Base-by-base conservation (phyloP, 163 green algal species). In the Chlamydomonas reinhardtii region DNA sequence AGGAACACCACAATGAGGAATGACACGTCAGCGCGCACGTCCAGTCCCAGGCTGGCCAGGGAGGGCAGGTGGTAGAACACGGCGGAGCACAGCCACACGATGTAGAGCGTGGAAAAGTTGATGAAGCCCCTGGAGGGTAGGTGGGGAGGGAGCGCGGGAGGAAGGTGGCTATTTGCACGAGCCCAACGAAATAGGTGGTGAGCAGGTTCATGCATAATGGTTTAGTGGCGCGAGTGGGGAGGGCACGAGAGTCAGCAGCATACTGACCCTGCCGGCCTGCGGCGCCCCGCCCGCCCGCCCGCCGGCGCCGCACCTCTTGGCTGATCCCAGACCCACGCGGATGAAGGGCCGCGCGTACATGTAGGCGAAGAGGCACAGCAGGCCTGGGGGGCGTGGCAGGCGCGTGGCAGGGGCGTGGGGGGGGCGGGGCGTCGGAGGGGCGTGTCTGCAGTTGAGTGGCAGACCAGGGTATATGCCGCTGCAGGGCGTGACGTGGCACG, bases 1-100 rank as follows among this genome's bases (percentile, higher is more conserved):
- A 88, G 70, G 72, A 88, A 95, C 9, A 94, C 79, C 27, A 97
- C 90, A 70, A 96, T 95, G 52, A 95, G 76, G 25, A 98, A 82
- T 32, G 89, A 95, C 15, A 97, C 71, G 73, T 98, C 95, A 6
- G 94, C 93, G 54, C 92, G 93, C 34, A 98, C 77, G 89, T 98
- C 93, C 25, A 98, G 86, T 37, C 96, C 96, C 75, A 98, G 82
- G 0, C 90, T 84, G 32, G 93, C 84, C 25, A 98, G 91, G 68
- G 84, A 93, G 35, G 96, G 96, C 80, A 97, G 89, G 92, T 98
- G 96, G 85, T 96, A 95, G 79, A 97, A 96, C 19, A 98, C 88
- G 0, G 96, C 96, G 35, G 89, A 89, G 73, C 89, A 92, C 27
- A 98, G 93, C 95, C 95, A 98, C 20, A 80, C 85, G n/a, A 97